Conservation (phyloP, 2,329 filamentous ascomycete genomes). For the Basipetospora chlamydospora region DNA sequence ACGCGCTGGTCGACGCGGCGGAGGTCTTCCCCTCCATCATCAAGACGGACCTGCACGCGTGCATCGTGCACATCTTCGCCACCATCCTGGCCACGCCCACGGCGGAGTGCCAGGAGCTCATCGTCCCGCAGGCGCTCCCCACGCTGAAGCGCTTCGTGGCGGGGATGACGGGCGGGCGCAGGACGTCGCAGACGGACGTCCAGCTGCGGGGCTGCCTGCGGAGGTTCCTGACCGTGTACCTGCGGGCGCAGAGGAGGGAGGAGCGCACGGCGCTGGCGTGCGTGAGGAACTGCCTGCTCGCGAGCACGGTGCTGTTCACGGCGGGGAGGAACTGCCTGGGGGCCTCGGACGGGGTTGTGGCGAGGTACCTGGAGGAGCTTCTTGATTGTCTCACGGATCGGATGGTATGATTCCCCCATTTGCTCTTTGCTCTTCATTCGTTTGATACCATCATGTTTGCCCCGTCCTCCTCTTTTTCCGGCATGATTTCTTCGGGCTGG, state of each 20-base stretch:
- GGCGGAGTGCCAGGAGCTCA: slow-evolving; percentile 62
- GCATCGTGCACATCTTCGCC: slow-evolving; percentile 91
- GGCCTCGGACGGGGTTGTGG: slow-evolving; percentile 59
- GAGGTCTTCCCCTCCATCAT: slow-evolving; percentile 95
- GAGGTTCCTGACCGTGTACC: slow-evolving; percentile 67
- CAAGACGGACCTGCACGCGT: slow-evolving; percentile 89
- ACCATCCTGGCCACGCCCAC: slow-evolving; percentile 73
- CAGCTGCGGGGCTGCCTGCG: slow-evolving; percentile 73
- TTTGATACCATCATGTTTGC: no score
- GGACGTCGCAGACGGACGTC: slow-evolving; percentile 37
- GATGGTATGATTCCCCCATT: slow-evolving; percentile 44
- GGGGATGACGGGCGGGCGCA: slow-evolving; percentile 43
- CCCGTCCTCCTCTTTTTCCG: neutral
- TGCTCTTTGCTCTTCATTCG: neutral
- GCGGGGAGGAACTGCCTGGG: slow-evolving; percentile 57
- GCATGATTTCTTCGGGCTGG: no score
- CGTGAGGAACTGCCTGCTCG: slow-evolving; percentile 85
- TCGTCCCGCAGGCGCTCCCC: slow-evolving; percentile 79
- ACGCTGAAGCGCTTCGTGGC: slow-evolving; percentile 84
- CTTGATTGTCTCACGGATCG: slow-evolving; percentile 70
- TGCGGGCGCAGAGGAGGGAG: slow-evolving; percentile 62
- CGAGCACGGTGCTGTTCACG: slow-evolving; percentile 78
- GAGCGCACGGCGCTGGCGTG: slow-evolving; percentile 63
- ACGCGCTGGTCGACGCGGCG: slow-evolving; percentile 83
- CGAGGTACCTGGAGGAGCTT: slow-evolving; percentile 63